Percentiles rank a stretch among this genome's conserved stretches.
phyloP scores from a whole-genome alignment of 208 protist species.

The Acanthamoeba lenticulata region DNA sequence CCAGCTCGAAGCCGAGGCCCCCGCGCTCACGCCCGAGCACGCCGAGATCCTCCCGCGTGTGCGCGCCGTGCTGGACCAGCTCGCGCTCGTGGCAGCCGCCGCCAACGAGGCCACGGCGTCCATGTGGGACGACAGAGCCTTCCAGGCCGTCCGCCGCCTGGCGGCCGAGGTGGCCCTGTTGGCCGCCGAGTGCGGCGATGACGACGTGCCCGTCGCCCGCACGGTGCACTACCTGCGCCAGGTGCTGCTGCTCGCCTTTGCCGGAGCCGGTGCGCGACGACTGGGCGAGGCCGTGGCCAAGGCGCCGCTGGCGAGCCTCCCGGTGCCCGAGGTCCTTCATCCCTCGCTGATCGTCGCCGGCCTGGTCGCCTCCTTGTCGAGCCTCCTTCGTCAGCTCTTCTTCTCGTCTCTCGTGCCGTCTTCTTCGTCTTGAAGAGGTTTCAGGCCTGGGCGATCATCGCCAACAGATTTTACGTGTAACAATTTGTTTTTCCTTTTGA shows the following conservation, averaged over 20 bases:
- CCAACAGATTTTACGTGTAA: too few relatives aligned
- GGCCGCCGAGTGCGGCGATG: neutral
- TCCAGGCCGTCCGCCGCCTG: neutral
- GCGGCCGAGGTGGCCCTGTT: neutral
- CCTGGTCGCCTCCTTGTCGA: neutral
- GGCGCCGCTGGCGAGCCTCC: neutral
- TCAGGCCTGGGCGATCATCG: too few relatives aligned
- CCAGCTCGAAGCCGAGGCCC: neutral
- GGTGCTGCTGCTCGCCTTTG: neutral
- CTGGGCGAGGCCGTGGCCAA: neutral
- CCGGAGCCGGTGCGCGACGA: neutral
- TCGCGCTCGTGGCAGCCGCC: neutral
- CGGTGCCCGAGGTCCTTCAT: neutral
- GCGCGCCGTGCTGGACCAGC: slow-evolving; percentile 5
- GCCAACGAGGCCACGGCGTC: neutral
- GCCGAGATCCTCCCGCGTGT: neutral
- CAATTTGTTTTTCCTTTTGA: too few relatives aligned
- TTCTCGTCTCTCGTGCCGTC: neutral
- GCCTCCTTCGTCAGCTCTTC: neutral
- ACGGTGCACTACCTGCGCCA: neutral
- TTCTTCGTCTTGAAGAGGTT: too few relatives aligned
- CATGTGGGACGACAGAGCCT: neutral
- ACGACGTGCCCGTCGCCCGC: neutral
- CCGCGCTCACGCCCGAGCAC: slow-evolving; percentile 23
- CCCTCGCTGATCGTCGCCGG: neutral